Percentiles rank a stretch among this genome's conserved stretches.
Evolutionary conservation across 148 eudicot genomes (phyloP).

Genomic region (Simmondsia chinensis): DNA sequence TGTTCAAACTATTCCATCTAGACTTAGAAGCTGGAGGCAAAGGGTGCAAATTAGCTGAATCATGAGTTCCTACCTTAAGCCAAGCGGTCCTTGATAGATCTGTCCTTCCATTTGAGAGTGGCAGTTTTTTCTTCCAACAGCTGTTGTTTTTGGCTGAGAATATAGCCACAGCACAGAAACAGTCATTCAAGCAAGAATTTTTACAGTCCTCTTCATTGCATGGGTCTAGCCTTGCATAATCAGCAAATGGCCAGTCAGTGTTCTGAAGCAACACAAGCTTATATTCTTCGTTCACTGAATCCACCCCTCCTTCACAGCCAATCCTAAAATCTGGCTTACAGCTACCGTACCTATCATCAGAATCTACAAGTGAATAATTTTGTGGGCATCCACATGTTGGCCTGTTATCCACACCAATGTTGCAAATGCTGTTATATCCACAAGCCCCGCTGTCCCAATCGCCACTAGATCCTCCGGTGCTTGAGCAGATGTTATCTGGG

Average conservation of each 20-base stretch:
- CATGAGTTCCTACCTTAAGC: constrained; percentile 10
- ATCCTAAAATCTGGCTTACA: constrained; percentile 27
- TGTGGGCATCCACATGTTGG: constrained; percentile 38
- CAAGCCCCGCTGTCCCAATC: constrained; percentile 31
- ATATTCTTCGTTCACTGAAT: constrained; percentile 1
- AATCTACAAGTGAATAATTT: constrained; percentile 27
- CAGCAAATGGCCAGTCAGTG: constrained; percentile 23
- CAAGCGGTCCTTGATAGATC: constrained; percentile 4
- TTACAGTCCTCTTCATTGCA: constrained; percentile 12
- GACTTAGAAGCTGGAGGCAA: not conserved
- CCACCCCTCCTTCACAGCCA: constrained; percentile 9
- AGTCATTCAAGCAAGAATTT: constrained; percentile 31
- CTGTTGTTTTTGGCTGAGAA: not conserved
- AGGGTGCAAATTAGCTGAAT: not conserved
- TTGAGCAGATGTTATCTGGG: constrained; percentile 38
- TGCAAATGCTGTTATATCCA: constrained; percentile 53
- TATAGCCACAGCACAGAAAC: constrained; percentile 37
- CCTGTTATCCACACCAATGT: constrained; percentile 14
- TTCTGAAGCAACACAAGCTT: constrained; percentile 9
- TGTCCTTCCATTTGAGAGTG: constrained; percentile 18
- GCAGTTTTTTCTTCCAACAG: constrained; percentile 26
- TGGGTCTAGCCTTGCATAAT: constrained; percentile 13
- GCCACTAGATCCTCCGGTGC: not conserved
- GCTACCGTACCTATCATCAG: constrained; percentile 31
- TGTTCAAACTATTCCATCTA: not conserved